Evolutionary conservation across 2,329 filamentous ascomycete genomes (phyloP), one percentile per base, ranked within the genome.

Genomic region (Xylariaceae sp.): DNA sequence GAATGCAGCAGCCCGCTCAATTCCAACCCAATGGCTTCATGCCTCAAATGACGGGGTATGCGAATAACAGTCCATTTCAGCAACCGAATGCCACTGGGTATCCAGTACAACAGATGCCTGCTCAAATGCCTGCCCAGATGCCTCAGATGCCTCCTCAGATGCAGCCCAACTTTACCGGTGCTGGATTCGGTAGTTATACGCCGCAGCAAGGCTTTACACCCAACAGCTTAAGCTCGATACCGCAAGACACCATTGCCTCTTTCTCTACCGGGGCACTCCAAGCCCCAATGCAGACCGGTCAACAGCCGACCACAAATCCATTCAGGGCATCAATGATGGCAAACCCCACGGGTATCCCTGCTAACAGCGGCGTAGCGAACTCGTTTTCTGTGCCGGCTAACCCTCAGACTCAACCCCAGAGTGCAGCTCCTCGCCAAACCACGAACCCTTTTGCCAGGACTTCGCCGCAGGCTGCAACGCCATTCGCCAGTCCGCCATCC

Each of bases 361-460:
- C 71, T 42, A 64, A 62, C 34, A 50, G 49, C 35, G 50, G 51
- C 51, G 10, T 55, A 10, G 51, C 44, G 35, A 72, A 75, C 23
- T 68, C 71, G 55, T 73, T 77, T 56, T 75, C 77, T 23, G 72
- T 75, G 35, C 71, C 78, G n/a, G 71, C 77, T 63, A 70, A 75
- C 59, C 70, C 79, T 68, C 62, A 68, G 48, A 53, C 55, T 18
- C 64, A 64, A 11, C 56, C 58, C 13, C 60, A 56, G 10, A 57
- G 23, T 18, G 62, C 64, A 51, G 68, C 81, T 52, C 75, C 75
- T 56, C 84, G 86, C 37, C 87, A 90, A 69, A 87, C 88, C 35
- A 96, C 90, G 2, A 96, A 96, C 68, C 92, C 92, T 0, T 96
- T 97, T 72, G 89, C 92, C 4, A 89, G 90, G 70, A 82, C 81